A percentile compares a stretch with the other conserved stretches of the same genome.
phyloP scores from a whole-genome alignment of 169 alveolate species.

The Babesia bigemina region DNA sequence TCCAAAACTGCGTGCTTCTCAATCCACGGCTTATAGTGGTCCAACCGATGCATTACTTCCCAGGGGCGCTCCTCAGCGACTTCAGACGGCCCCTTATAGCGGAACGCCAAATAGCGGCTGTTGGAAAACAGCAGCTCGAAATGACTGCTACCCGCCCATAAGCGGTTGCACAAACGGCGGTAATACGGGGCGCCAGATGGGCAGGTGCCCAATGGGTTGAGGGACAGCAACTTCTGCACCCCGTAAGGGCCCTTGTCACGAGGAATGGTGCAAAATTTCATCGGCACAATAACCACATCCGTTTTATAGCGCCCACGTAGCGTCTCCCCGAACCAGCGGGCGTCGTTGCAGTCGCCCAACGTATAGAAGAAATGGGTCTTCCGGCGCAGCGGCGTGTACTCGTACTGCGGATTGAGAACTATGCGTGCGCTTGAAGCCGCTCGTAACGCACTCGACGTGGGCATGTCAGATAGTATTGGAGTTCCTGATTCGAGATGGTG shows the following conservation, averaged over 20 bases:
- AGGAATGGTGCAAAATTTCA: constrained; percentile 36
- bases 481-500: constrained; percentile 26
- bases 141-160: constrained; percentile 21
- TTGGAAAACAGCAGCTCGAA: constrained; percentile 41
- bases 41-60: constrained; percentile 20
- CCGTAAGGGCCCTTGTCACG: constrained; percentile 12
- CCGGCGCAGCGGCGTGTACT: constrained; percentile 34
- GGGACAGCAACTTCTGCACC: constrained; percentile 6
- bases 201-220: constrained; percentile 41
- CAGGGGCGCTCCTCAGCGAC: constrained; percentile 5
- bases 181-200: constrained; percentile 8
- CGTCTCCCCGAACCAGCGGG: constrained; percentile 49
- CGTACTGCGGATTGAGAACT: constrained; percentile 60
- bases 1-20: constrained; percentile 10
- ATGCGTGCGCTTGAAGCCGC: constrained; percentile 13
- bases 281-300: constrained; percentile 39
- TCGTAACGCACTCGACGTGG: constrained; percentile 51
- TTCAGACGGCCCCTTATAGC: background rate
- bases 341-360: constrained; percentile 48
- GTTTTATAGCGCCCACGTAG: constrained; percentile 33
- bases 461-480: constrained; percentile 55
- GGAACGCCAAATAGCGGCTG: constrained; percentile 24
- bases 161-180: constrained; percentile 40
- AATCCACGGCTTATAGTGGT: constrained; percentile 42
- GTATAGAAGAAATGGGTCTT: constrained; percentile 48